Percentiles rank a stretch among this genome's conserved stretches.
These are phyloP conservation scores for Fallopia convolvulus DNA, from an alignment of 148 eudicot species.

Conservation along the genomic window DNA sequence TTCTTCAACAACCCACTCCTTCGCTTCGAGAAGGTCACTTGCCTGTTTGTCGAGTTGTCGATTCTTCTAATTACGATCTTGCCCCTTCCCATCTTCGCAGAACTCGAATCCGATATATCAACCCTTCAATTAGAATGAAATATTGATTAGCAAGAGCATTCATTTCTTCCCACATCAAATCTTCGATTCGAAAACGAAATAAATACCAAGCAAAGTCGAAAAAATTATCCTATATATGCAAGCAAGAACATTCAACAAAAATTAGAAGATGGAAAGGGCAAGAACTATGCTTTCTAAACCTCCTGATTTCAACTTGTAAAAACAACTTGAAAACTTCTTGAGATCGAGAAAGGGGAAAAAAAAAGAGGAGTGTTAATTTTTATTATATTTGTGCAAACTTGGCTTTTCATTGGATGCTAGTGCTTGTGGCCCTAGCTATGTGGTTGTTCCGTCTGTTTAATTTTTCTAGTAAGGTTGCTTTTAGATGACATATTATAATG, in stretches of 20 bases:
- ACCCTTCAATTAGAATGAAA: not conserved
- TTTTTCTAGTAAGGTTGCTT: no score
- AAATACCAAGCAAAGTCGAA: not conserved
- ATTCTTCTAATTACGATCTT: slow-evolving; percentile 11
- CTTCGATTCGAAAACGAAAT: not conserved
- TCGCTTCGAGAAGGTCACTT: slow-evolving; percentile 11
- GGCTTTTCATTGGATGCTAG: not conserved
- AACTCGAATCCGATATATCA: not conserved
- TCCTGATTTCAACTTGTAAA: not conserved
- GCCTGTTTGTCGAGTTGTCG: slow-evolving; percentile 7
- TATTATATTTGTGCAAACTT: not conserved
- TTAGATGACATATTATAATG: no score
- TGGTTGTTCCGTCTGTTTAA: no score
- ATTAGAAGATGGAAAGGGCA: not conserved
- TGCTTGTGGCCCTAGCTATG: no score
- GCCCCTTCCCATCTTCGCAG: slow-evolving; percentile 4
- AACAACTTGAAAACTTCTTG: not conserved
- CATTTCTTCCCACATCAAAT: not conserved
- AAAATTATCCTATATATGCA: not conserved
- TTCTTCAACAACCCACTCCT: slow-evolving; percentile 12
- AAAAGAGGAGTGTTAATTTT: not conserved
- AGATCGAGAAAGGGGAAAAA: not conserved
- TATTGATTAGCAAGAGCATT: not conserved
- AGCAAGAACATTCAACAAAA: not conserved
- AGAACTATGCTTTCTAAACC: not conserved